A percentile compares a stretch with the other conserved stretches of the same genome.
These are phyloP conservation scores for Nymphaea colorata DNA, from an alignment of 164 flowering plant species.

Conservation along the genomic window DNA sequence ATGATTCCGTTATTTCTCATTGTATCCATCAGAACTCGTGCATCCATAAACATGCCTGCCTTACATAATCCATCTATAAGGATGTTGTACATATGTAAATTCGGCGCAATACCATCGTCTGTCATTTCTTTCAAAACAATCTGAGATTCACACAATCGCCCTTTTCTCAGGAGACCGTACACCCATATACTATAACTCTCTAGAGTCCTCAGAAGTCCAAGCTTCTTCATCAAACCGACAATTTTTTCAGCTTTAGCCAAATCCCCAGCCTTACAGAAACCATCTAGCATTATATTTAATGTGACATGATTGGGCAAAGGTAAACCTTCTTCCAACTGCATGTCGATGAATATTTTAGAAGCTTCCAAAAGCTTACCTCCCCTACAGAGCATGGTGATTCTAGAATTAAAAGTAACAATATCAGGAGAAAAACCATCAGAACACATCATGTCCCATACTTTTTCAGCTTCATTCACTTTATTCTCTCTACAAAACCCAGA, in stretches of 20 bases:
- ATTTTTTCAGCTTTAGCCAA: slow-evolving; percentile 55
- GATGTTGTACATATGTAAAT: slow-evolving; percentile 56
- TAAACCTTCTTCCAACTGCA: slow-evolving; percentile 51
- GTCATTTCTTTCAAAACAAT: slow-evolving; percentile 59
- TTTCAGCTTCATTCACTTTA: slow-evolving; percentile 63
- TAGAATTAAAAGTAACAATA: slow-evolving; percentile 83
- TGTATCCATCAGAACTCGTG: slow-evolving; percentile 39
- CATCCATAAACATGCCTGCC: slow-evolving; percentile 65
- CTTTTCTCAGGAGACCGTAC: slow-evolving; percentile 59
- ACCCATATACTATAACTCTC: slow-evolving; percentile 78
- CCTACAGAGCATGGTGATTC: slow-evolving; percentile 77
- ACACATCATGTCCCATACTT: slow-evolving; percentile 65
- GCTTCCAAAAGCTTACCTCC: slow-evolving; percentile 72
- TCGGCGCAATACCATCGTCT: slow-evolving; percentile 45
- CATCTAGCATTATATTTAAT: slow-evolving; percentile 61
- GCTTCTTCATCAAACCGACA: slow-evolving; percentile 47
- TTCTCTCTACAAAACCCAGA: slow-evolving; percentile 71
- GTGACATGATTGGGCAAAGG: slow-evolving; percentile 69
- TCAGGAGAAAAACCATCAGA: slow-evolving; percentile 51
- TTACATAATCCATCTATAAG: slow-evolving; percentile 77
- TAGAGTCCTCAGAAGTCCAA: slow-evolving; percentile 23
- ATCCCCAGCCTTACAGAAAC: slow-evolving; percentile 64
- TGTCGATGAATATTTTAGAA: slow-evolving; percentile 67
- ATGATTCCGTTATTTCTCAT: slow-evolving; percentile 45
- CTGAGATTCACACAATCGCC: slow-evolving; percentile 51